A percentile compares a stretch with the other conserved stretches of the same genome.
phyloP scores from a whole-genome alignment of 1,284 basidiomycete species.

The Ganoderma lucidum region DNA sequence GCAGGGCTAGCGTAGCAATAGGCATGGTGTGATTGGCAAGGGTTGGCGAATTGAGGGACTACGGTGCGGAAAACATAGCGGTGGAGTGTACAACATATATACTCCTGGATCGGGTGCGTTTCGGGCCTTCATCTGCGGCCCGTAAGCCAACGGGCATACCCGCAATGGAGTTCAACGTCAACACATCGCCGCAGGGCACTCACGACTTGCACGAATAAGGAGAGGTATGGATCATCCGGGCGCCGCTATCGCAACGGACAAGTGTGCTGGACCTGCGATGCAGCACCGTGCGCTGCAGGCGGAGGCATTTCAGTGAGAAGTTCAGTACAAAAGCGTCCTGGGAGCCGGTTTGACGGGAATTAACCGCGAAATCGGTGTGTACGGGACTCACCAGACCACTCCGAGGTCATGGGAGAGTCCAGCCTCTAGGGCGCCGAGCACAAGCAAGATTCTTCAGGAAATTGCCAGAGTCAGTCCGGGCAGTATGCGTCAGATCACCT shows the following conservation, averaged over 20 bases:
- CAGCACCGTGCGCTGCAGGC: neutral
- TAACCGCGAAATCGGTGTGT: neutral
- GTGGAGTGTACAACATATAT: slow-evolving; percentile 1
- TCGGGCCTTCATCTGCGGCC: neutral
- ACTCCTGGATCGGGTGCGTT: neutral
- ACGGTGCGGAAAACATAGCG: neutral
- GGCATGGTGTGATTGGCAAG: slow-evolving; percentile 7
- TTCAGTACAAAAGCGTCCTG: slow-evolving; percentile 18
- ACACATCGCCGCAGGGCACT: slow-evolving; percentile 4
- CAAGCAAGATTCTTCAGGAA: slow-evolving; percentile 10
- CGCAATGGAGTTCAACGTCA: slow-evolving; percentile 7
- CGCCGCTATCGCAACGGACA: slow-evolving; percentile 14
- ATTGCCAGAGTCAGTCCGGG: neutral
- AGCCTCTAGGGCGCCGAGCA: slow-evolving; percentile 18
- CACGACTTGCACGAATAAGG: slow-evolving; percentile 5
- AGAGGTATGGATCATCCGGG: slow-evolving; percentile 12
- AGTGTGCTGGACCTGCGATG: slow-evolving; percentile 5
- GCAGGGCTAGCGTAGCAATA: slow-evolving; percentile 1
- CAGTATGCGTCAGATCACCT: slow-evolving; percentile 4
- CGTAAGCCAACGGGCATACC: neutral
- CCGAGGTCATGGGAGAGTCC: neutral
- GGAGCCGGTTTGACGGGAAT: slow-evolving; percentile 24
- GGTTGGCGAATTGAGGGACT: neutral
- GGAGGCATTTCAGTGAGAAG: slow-evolving; percentile 20
- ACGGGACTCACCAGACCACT: slow-evolving; percentile 9